Evolutionary conservation across 2,329 filamentous ascomycete genomes (phyloP).

Genomic region (Ophidiomyces ophidiicola): DNA sequence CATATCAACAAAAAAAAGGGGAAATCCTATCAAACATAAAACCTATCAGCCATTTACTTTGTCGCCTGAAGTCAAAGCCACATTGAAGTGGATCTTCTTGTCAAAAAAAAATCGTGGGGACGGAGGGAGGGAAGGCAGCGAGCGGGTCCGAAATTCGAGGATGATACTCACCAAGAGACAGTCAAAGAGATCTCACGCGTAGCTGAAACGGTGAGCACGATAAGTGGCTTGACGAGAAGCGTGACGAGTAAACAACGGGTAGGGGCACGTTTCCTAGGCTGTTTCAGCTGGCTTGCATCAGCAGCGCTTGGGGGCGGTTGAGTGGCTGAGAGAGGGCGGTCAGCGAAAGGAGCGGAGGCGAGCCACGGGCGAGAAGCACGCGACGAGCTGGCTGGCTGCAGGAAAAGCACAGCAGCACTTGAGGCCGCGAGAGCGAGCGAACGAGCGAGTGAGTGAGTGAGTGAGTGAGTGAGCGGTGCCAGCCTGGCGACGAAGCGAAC

Average conservation of each 20-base stretch:
- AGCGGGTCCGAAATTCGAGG: background rate
- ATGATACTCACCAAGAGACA: conserved; percentile 5
- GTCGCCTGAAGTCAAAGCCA: background rate
- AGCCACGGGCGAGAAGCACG: too few relatives aligned
- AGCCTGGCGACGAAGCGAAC: background rate
- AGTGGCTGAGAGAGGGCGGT: background rate
- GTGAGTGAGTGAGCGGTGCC: too few relatives aligned
- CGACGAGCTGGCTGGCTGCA: too few relatives aligned
- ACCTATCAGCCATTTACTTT: background rate
- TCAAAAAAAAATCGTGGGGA: background rate
- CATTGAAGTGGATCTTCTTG: too few relatives aligned
- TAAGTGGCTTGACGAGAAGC: conserved; percentile 1
- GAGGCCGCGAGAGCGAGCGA: background rate
- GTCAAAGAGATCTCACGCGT: background rate
- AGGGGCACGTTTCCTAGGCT: conserved; percentile 1
- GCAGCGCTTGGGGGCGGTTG: background rate
- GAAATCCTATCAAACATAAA: background rate
- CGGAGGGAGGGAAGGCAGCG: background rate
- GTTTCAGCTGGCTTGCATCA: conserved; percentile 2
- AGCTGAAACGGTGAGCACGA: background rate
- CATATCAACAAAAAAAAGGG: conserved; percentile 3
- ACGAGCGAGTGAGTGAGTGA: background rate
- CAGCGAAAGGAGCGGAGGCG: background rate
- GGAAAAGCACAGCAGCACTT: background rate
- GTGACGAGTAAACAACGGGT: background rate